A percentile compares a stretch with the other conserved stretches of the same genome.
Conservation (phyloP, 2,329 filamentous ascomycete species). For the Cordyceps cateniannulata region DNA sequence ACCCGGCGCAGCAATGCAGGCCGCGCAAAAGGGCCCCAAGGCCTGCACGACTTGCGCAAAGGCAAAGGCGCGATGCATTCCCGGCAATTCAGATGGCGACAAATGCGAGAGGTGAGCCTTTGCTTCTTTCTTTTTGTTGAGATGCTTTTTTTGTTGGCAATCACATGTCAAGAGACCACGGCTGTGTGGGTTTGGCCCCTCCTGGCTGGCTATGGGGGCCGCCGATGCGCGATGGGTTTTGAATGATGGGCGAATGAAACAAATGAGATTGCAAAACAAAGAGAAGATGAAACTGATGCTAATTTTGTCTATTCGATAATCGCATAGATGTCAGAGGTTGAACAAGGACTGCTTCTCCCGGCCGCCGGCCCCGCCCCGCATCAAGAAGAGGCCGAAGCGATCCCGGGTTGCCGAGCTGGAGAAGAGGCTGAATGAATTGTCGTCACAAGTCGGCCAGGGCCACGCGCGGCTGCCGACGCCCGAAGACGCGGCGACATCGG, state of each 20-base stretch:
- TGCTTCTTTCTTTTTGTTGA: background rate
- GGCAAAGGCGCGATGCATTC: conserved; percentile 45
- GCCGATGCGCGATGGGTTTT: background rate
- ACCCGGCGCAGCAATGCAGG: conserved; percentile 17
- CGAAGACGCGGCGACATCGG: conserved; percentile 8
- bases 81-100: conserved; percentile 30
- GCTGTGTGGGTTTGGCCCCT: background rate
- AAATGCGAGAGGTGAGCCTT: conserved; percentile 41
- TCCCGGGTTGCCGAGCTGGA: conserved; percentile 46
- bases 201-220: background rate
- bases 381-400: conserved; percentile 39
- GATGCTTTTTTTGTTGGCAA: conserved; percentile 6
- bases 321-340: conserved; percentile 40
- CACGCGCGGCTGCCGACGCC: conserved; percentile 11
- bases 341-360: conserved; percentile 41
- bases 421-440: conserved; percentile 42
- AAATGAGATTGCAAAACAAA: background rate
- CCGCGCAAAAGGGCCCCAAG: conserved; percentile 37
- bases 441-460: conserved; percentile 28
- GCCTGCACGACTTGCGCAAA: conserved; percentile 45
- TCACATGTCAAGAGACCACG: conserved; percentile 7
- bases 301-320: background rate
- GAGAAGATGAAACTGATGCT: background rate
- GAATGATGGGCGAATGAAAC: background rate
- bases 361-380: conserved; percentile 40